Percentiles rank a stretch among this genome's conserved stretches.
Conservation (phyloP, 768 basidiomycete genomes). For the Boletus rubroflammeus region DNA sequence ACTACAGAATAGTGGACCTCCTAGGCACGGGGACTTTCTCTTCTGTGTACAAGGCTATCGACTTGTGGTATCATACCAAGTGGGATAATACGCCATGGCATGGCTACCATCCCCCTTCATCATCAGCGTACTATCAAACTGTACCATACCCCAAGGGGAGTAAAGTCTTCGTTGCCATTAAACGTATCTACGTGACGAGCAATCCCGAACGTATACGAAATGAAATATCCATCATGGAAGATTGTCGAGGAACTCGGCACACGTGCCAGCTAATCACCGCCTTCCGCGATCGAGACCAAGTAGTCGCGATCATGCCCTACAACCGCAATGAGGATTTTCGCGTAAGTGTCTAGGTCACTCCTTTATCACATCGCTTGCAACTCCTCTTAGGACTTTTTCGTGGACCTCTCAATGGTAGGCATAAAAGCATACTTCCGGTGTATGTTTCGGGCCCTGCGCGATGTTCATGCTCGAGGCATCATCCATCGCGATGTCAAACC, state of each 20-base stretch:
- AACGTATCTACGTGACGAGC: slow-evolving; percentile 96
- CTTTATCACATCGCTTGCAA: slow-evolving; percentile 6
- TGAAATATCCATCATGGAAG: slow-evolving; percentile 87
- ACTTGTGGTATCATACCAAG: slow-evolving; percentile 67
- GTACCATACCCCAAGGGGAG: slow-evolving; percentile 36
- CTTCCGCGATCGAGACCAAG: slow-evolving; percentile 86
- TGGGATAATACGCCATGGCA: slow-evolving; percentile 78
- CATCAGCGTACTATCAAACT: slow-evolving; percentile 66
- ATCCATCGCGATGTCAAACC: slow-evolving; percentile 98
- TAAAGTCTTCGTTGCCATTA: slow-evolving; percentile 85
- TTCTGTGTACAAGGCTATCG: slow-evolving; percentile 97
- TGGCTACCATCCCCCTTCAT: slow-evolving; percentile 56
- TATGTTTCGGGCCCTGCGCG: slow-evolving; percentile 85
- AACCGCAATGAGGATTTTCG: slow-evolving; percentile 91
- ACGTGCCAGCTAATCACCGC: slow-evolving; percentile 93
- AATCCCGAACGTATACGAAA: slow-evolving; percentile 90
- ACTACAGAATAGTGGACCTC: slow-evolving; percentile 83
- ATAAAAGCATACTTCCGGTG: slow-evolving; percentile 87
- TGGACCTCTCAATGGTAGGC: slow-evolving; percentile 63
- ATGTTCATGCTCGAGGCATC: slow-evolving; percentile 81
- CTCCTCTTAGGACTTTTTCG: slow-evolving; percentile 67
- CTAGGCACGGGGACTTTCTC: slow-evolving; percentile 98
- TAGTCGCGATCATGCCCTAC: slow-evolving; percentile 92
- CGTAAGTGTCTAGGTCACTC: slow-evolving; percentile 45
- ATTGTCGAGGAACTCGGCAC: slow-evolving; percentile 79